These are phyloP conservation scores for Calonectria multiphialidica DNA, from an alignment of 2,329 filamentous ascomycete genomes.

Conservation along the genomic window DNA sequence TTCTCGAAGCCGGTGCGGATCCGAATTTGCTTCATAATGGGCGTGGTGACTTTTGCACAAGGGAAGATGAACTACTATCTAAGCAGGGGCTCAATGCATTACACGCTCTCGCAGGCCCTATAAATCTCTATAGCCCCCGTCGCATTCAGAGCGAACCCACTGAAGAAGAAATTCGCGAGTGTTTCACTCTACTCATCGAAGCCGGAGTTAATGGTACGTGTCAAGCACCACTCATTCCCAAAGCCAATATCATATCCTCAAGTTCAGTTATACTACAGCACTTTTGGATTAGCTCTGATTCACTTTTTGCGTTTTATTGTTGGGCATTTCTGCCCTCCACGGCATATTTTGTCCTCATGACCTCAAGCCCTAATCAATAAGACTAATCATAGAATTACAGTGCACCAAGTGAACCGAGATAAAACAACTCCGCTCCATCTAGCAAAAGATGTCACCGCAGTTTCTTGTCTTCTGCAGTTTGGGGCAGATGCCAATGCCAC, in stretches of 20 bases:
- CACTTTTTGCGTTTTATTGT: no score
- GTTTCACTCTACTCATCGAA: neutral
- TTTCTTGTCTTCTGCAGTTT: slow-evolving; percentile 17
- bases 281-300: no score
- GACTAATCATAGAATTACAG: neutral
- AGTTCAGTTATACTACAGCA: no score
- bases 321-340: no score
- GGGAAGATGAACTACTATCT: neutral
- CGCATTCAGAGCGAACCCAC: neutral
- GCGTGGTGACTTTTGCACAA: neutral
- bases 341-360: no score
- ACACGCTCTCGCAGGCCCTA: neutral
- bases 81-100: neutral
- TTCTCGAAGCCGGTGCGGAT: neutral
- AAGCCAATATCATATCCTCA: neutral
- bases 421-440: neutral
- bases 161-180: neutral
- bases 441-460: neutral
- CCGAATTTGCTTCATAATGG: neutral
- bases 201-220: neutral
- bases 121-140: no score
- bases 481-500: slow-evolving; percentile 38
- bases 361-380: neutral
- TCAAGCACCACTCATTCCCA: neutral
- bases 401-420: neutral